These are phyloP conservation scores for Penicillium sp. DNA, from an alignment of 2,329 filamentous ascomycete genomes.

Conservation along the genomic window DNA sequence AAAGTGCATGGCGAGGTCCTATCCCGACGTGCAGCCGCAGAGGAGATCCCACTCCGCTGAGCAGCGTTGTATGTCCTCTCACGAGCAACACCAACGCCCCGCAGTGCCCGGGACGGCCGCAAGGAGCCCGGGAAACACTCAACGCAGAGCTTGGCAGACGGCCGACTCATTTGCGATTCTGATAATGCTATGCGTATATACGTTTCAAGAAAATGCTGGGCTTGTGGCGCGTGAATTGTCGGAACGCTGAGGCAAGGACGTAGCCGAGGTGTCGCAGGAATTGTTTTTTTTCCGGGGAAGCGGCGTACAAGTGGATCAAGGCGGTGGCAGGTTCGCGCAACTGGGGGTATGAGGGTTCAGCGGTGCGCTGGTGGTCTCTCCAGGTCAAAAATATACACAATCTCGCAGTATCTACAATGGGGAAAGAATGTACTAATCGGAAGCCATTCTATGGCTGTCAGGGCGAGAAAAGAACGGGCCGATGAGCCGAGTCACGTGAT, in stretches of 20 bases:
- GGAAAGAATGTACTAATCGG: not conserved
- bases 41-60: conserved; percentile 17
- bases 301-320: not conserved
- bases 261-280: conserved; percentile 26
- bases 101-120: conserved; percentile 19
- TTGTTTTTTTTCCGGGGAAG: conserved; percentile 19
- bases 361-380: not conserved
- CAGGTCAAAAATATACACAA: not conserved
- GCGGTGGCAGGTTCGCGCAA: not conserved
- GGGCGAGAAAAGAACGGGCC: conserved; percentile 23
- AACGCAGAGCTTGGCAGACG: conserved; percentile 32
- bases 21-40: not conserved
- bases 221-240: not conserved
- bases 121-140: conserved; percentile 30
- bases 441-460: not conserved
- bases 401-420: conserved; percentile 1
- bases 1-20: not conserved
- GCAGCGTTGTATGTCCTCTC: conserved; percentile 16
- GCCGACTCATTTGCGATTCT: conserved; percentile 27
- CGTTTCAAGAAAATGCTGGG: not conserved
- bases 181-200: not conserved
- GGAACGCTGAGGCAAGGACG: conserved; percentile 2
- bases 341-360: not conserved
- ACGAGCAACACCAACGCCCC: conserved; percentile 12
- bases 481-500: conserved; percentile 27